phyloP scores from a whole-genome alignment of 345 rosid genomes.

The Bruguiera parviflora region DNA sequence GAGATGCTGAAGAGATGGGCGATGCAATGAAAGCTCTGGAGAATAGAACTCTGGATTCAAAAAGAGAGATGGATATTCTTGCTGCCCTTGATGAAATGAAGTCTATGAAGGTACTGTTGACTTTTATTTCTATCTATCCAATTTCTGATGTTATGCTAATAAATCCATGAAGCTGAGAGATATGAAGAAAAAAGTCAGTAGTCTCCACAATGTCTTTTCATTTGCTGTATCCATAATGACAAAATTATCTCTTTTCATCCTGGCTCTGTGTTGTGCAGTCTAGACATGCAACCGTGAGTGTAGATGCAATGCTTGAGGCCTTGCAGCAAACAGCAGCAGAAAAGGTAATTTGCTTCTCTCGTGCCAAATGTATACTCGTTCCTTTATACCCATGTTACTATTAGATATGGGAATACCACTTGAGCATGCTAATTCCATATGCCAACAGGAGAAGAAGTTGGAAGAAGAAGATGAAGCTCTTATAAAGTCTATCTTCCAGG shows the following conservation, averaged over 20 bases:
- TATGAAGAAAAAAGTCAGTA: too few species aligned
- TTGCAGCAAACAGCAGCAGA: conserved; percentile 63
- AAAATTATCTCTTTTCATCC: background rate
- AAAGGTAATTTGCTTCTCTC: conserved; percentile 39
- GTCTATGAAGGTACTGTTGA: conserved; percentile 21
- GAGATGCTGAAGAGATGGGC: conserved; percentile 88
- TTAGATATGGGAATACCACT: background rate
- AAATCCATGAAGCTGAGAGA: too few species aligned
- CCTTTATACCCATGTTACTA: background rate
- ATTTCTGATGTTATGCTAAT: background rate
- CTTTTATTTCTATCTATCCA: background rate
- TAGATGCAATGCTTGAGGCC: conserved; percentile 92
- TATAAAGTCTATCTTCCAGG: conserved; percentile 59
- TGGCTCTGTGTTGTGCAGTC: conserved; percentile 46
- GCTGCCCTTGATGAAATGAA: conserved; percentile 91
- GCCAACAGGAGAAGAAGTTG: conserved; percentile 46
- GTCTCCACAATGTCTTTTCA: background rate
- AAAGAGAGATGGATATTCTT: conserved; percentile 90
- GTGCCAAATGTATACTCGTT: background rate
- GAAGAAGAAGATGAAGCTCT: conserved; percentile 77
- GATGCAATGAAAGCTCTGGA: conserved; percentile 95
- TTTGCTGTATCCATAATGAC: background rate
- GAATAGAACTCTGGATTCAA: conserved; percentile 84
- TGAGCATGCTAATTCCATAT: background rate
- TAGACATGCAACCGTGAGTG: conserved; percentile 82